These are phyloP conservation scores for Spirogloea muscicola DNA, from an alignment of 139 green algal species.

Conservation along the genomic window DNA sequence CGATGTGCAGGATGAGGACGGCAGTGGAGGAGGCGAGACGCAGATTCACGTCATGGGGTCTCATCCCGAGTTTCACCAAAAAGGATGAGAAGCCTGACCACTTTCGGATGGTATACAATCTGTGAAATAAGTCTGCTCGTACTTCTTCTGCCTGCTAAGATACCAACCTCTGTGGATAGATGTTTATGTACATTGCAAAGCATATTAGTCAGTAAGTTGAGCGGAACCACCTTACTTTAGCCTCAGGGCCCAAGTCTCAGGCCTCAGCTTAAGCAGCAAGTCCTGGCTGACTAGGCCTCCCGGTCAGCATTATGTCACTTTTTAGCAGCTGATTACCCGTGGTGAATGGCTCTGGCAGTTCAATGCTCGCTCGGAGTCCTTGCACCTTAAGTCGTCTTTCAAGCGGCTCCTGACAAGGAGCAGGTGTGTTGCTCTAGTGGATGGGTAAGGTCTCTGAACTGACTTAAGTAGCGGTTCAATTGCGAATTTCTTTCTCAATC, in stretches of 20 bases:
- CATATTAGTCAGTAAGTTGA: not conserved
- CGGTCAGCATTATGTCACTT: too few species aligned
- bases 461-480: not conserved
- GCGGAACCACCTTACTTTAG: not conserved
- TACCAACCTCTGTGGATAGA: not conserved
- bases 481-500: slow-evolving; percentile 1
- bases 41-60: slow-evolving; percentile 27
- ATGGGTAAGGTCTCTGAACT: slow-evolving; percentile 26
- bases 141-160: not conserved
- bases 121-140: not conserved
- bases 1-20: not conserved
- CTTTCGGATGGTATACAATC: slow-evolving; percentile 11
- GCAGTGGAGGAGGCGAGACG: not conserved
- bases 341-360: slow-evolving; percentile 29
- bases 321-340: not conserved
- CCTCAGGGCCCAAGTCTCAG: too few species aligned
- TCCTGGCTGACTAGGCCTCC: too few species aligned
- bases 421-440: slow-evolving; percentile 19
- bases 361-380: slow-evolving; percentile 36
- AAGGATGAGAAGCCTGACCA: slow-evolving; percentile 28
- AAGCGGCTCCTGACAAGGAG: slow-evolving; percentile 11
- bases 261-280: too few species aligned
- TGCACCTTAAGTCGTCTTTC: slow-evolving; percentile 38
- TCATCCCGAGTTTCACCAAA: slow-evolving; percentile 25
- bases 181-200: not conserved